A percentile compares a stretch with the other conserved stretches of the same genome.
These are phyloP conservation scores for Taphrina wiesneri DNA, from an alignment of 1,139 yeast species.

Conservation along the genomic window DNA sequence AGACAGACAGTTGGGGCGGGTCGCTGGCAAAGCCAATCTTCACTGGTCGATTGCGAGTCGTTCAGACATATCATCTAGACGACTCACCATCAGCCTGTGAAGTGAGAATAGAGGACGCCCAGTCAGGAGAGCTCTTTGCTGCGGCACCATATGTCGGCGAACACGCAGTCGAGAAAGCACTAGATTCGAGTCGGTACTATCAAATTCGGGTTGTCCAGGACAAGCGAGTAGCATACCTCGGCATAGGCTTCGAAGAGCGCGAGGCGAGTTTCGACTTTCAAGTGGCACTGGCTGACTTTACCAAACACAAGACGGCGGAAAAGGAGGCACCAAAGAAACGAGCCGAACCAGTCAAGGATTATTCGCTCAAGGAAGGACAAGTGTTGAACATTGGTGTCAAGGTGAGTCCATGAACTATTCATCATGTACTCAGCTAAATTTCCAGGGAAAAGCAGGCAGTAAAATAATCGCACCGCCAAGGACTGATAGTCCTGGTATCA, in stretches of 20 bases:
- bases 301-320: constrained; percentile 40
- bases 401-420: constrained; percentile 9
- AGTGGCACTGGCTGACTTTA: constrained; percentile 48
- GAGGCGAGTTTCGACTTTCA: constrained; percentile 49
- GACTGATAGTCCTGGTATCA: constrained; percentile 31
- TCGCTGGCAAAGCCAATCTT: constrained; percentile 46
- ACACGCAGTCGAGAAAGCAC: constrained; percentile 41
- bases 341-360: constrained; percentile 40
- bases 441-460: constrained; percentile 24
- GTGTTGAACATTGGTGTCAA: constrained; percentile 42
- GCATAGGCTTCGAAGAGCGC: constrained; percentile 49
- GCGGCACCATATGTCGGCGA: constrained; percentile 44
- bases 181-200: constrained; percentile 46
- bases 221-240: constrained; percentile 46
- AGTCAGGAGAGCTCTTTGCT: constrained; percentile 46
- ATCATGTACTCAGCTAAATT: background rate
- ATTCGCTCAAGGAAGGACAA: constrained; percentile 44
- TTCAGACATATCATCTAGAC: constrained; percentile 43
- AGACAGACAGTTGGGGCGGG: constrained; percentile 46
- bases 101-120: constrained; percentile 44
- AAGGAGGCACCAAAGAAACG: constrained; percentile 36
- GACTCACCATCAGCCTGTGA: constrained; percentile 42
- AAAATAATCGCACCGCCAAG: constrained; percentile 41
- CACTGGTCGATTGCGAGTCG: constrained; percentile 46
- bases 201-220: constrained; percentile 46